phyloP scores from a whole-genome alignment of 2,329 filamentous ascomycete species.

The Lojkania enalia region DNA sequence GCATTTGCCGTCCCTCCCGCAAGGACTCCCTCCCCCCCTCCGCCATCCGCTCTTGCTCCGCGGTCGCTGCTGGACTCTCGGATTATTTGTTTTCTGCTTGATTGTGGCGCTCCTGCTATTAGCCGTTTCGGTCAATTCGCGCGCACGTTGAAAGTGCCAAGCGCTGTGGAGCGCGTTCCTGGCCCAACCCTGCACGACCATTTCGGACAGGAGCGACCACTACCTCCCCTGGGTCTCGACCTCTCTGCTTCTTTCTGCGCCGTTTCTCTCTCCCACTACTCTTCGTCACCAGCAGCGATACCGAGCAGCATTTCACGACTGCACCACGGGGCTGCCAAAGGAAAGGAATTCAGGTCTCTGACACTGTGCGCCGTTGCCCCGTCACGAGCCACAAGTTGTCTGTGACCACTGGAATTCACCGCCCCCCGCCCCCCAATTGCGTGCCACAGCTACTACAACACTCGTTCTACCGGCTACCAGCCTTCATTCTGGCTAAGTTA shows the following conservation, averaged over 20 bases:
- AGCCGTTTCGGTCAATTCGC: background rate
- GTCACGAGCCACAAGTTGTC: conserved; percentile 25
- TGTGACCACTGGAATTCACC: conserved; percentile 26
- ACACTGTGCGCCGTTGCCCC: conserved; percentile 26
- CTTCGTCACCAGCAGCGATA: conserved; percentile 28
- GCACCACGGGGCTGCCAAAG: conserved; percentile 6
- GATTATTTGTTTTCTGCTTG: too few relatives aligned
- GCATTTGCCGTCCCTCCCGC: too few relatives aligned
- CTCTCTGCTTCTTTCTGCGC: conserved; percentile 13
- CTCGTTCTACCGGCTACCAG: conserved; percentile 22
- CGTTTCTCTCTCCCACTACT: conserved; percentile 16
- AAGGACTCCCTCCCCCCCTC: too few relatives aligned
- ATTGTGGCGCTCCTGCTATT: too few relatives aligned
- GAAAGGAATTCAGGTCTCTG: conserved; percentile 18
- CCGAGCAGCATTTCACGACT: conserved; percentile 22
- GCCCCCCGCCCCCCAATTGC: conserved; percentile 18
- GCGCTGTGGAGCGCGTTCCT: conserved; percentile 23
- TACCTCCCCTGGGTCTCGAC: conserved; percentile 13
- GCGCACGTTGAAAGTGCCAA: conserved; percentile 22
- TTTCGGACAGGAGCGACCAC: conserved; percentile 26
- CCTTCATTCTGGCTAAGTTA: conserved; percentile 25
- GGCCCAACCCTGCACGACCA: conserved; percentile 15
- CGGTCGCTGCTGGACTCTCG: too few relatives aligned
- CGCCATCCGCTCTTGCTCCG: too few relatives aligned
- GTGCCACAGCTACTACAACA: conserved; percentile 36